Conservation (phyloP, 768 basidiomycete genomes). For the Kwoniella mangroviensis region DNA sequence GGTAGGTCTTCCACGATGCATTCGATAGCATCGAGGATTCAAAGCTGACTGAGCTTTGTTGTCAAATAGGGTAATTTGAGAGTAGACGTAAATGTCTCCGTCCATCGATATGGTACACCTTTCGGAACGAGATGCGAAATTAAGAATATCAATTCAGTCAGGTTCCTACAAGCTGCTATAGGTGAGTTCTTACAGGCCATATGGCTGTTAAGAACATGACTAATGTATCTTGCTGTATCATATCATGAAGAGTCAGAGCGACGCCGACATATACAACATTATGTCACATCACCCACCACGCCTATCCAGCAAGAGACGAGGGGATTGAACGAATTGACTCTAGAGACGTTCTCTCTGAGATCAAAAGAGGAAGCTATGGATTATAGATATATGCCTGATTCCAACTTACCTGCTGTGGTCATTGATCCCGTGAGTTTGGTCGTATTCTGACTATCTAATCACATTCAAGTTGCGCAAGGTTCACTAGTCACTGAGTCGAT, state of each 20-base stretch:
- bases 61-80: conserved; percentile 80
- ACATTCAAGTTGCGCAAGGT: not conserved
- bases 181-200: conserved; percentile 60
- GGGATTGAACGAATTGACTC: conserved; percentile 80
- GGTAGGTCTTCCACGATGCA: conserved; percentile 59
- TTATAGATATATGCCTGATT: conserved; percentile 96
- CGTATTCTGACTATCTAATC: not conserved
- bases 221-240: no score
- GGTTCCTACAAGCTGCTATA: conserved; percentile 81
- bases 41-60: not conserved
- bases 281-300: conserved; percentile 60
- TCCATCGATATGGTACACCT: conserved; percentile 68
- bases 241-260: conserved; percentile 71
- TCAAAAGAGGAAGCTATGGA: conserved; percentile 94
- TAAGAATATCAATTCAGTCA: conserved; percentile 93
- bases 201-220: no score
- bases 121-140: conserved; percentile 85
- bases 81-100: conserved; percentile 94
- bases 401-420: conserved; percentile 77
- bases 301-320: conserved; percentile 82
- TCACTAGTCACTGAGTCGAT: not conserved
- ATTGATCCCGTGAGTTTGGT: conserved; percentile 44
- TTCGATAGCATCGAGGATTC: not conserved
- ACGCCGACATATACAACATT: conserved; percentile 69
- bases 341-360: conserved; percentile 79